A percentile compares a stretch with the other conserved stretches of the same genome.
Evolutionary conservation across 148 eudicot species (phyloP).

Genomic region (Cornus controversa): DNA sequence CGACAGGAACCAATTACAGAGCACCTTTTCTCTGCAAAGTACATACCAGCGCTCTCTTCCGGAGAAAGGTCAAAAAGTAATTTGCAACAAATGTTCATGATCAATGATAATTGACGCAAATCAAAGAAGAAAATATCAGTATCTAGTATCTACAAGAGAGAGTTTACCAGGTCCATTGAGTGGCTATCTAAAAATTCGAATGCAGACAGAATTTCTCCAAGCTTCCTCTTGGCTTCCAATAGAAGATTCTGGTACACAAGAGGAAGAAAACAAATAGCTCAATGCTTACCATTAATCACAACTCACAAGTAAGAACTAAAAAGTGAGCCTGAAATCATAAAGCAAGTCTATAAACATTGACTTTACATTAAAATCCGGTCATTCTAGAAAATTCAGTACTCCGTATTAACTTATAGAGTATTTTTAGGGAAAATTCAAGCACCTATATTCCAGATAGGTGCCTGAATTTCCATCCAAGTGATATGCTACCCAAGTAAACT

Average conservation of each 20-base stretch:
- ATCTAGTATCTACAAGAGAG: not conserved
- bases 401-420: not conserved
- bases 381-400: not conserved
- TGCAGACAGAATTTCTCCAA: conserved; percentile 95
- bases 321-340: conserved; percentile 2
- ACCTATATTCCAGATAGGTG: not conserved
- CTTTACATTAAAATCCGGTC: not conserved
- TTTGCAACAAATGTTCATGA: not conserved
- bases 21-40: not conserved
- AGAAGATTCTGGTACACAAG: conserved; percentile 60
- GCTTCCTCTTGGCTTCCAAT: conserved; percentile 84
- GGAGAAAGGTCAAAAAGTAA: not conserved
- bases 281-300: not conserved
- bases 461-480: not conserved
- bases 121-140: not conserved
- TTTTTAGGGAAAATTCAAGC: too few species aligned
- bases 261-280: conserved; percentile 10
- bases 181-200: conserved; percentile 87
- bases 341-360: not conserved
- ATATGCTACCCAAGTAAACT: not conserved
- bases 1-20: not conserved
- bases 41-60: not conserved
- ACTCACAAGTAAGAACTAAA: not conserved
- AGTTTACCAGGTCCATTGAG: conserved; percentile 79
- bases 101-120: not conserved